A percentile compares a stretch with the other conserved stretches of the same genome.
Conservation (phyloP, 768 basidiomycete genomes). For the Austroboletus festivus region DNA sequence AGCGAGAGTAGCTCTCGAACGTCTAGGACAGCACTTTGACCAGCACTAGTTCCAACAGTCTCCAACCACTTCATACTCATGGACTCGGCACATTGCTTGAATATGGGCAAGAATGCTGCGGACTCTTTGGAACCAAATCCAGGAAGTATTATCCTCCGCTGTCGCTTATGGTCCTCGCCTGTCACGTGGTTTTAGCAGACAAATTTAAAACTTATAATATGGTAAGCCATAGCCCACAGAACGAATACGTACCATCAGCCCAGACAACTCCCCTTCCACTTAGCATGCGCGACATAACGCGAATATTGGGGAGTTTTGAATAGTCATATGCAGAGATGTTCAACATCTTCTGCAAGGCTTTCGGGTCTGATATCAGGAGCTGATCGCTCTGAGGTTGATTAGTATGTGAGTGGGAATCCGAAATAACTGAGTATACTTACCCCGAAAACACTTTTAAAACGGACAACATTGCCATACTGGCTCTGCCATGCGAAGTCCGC, state of each 20-base stretch:
- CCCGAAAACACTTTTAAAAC: slow-evolving; percentile 22
- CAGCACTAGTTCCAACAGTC: background rate
- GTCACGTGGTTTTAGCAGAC: slow-evolving; percentile 5
- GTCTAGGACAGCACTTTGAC: slow-evolving; percentile 12
- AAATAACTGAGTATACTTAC: slow-evolving; percentile 9
- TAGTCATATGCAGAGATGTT: slow-evolving; percentile 43
- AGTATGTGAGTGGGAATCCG: background rate
- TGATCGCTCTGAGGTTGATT: slow-evolving; percentile 37
- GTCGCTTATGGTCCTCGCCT: slow-evolving; percentile 47
- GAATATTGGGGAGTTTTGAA: slow-evolving; percentile 30
- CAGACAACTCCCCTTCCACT: slow-evolving; percentile 36
- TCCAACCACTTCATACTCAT: slow-evolving; percentile 20
- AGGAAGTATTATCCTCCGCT: slow-evolving; percentile 51
- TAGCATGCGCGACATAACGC: slow-evolving; percentile 5
- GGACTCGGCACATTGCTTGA: slow-evolving; percentile 34
- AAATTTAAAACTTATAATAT: background rate
- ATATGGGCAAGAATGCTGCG: slow-evolving; percentile 49
- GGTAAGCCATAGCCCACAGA: no score
- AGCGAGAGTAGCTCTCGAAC: slow-evolving; percentile 33
- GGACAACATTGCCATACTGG: slow-evolving; percentile 26
- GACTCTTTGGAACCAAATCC: slow-evolving; percentile 51
- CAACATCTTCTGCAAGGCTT: slow-evolving; percentile 39
- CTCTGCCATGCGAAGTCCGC: slow-evolving; percentile 29
- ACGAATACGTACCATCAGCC: slow-evolving; percentile 35
- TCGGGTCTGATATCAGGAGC: slow-evolving; percentile 45